Evolutionary conservation across 2,329 filamentous ascomycete species (phyloP).

Genomic region (Trichophyton rubrum): DNA sequence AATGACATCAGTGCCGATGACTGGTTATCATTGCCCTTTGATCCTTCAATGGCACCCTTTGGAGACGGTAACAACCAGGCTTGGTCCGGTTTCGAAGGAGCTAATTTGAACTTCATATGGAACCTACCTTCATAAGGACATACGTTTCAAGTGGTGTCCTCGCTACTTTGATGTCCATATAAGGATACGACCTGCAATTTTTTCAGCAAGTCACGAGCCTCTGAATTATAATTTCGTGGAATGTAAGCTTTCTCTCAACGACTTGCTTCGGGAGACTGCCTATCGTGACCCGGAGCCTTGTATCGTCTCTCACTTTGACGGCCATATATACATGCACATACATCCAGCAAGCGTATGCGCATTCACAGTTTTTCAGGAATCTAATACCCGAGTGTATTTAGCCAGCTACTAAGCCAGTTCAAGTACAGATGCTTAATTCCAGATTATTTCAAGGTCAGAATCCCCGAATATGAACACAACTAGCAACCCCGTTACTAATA

Average conservation of each 20-base stretch:
- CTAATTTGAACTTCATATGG: conserved; percentile 33
- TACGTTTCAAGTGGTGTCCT: neutral
- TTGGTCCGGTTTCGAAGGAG: conserved; percentile 30
- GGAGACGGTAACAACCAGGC: conserved; percentile 26
- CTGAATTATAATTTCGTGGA: too few relatives aligned
- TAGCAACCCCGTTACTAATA: neutral
- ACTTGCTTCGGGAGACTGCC: too few relatives aligned
- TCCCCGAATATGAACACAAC: neutral
- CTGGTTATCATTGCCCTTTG: conserved; percentile 33
- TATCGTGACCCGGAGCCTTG: too few relatives aligned
- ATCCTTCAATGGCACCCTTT: conserved; percentile 35
- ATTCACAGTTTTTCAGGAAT: too few relatives aligned
- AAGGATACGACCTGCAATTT: too few relatives aligned
- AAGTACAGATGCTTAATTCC: neutral
- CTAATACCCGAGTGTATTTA: too few relatives aligned
- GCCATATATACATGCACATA: too few relatives aligned
- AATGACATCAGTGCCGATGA: conserved; percentile 22
- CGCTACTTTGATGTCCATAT: neutral
- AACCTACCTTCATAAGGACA: conserved; percentile 27
- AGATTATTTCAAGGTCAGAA: neutral
- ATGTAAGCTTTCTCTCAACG: too few relatives aligned
- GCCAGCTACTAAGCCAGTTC: too few relatives aligned
- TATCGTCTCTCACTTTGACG: too few relatives aligned
- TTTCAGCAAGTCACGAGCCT: too few relatives aligned
- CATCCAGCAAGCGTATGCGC: too few relatives aligned